Evolutionary conservation across 371 early-diverging fungal genomes (phyloP), one percentile per base, ranked within the genome.

Genomic region (Mortierella sp.): DNA sequence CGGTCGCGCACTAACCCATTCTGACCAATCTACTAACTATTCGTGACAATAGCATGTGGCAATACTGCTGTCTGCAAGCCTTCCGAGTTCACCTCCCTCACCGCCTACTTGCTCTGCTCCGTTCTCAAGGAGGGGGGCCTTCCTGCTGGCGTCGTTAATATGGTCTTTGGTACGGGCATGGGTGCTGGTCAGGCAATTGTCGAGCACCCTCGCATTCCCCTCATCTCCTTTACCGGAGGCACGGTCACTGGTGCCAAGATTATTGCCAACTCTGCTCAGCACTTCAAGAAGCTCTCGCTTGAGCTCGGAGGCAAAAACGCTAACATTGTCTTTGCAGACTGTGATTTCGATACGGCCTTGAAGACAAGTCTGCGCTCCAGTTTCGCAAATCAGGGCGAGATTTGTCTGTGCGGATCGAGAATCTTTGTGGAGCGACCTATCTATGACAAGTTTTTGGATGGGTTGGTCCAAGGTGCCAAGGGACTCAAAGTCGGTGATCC

Each of bases 241-340:
- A 90, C 94, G 19, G 84, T 70, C n/a, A 93, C 92, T 1, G 93
- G 93, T 14, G 58, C 81, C 47, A 76, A 70, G 32, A 84, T 93
- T 47, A 84, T 79, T 41, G 52, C 67, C 26, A 55, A 62, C 50
- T 80, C 87, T 43, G 88, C 90, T 3, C 75, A 72, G 14, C 39
- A 64, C 37, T 86, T 86, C 81, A 93, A 93, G 66, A 90, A 90
- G 53, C 57, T 91, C 26, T 89, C 89, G 4, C 68, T 93, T 39
- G 94, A 93, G 70, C 79, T 93, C 1, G 89, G 83, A 32, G 94
- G 94, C 50, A 94, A 94, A 80, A 92, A 92, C 78, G 91, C 94
- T 24, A 87, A 84, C 71, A 76, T 94, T 47, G 73, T 94, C 17
- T 92, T 93, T 78, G 87, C 80, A 21, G 94, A 94, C 70, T 84